phyloP scores from a whole-genome alignment of 345 rosid genomes.

The Cochlearia excelsa region DNA sequence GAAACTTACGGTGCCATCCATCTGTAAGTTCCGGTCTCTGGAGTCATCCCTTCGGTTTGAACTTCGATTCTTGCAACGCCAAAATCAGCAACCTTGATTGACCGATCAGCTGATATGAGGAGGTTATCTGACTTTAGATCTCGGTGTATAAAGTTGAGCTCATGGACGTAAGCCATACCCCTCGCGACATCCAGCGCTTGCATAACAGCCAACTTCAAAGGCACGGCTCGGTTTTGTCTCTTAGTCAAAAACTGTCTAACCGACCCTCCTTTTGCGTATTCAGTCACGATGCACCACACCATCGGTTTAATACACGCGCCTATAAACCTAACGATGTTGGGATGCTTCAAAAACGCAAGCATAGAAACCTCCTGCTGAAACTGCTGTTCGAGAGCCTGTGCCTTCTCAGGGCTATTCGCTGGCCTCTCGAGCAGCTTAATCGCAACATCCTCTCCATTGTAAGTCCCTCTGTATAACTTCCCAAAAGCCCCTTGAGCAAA shows the following conservation, averaged over 20 bases:
- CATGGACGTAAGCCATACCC: conserved; percentile 52
- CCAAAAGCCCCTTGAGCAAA: conserved; percentile 63
- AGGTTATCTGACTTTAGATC: conserved; percentile 52
- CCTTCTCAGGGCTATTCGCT: conserved; percentile 26
- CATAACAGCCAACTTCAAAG: conserved; percentile 40
- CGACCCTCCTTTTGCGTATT: conserved; percentile 41
- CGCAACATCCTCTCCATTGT: conserved; percentile 41
- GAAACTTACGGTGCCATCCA: conserved; percentile 55
- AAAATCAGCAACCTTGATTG: conserved; percentile 52
- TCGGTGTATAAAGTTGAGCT: conserved; percentile 43
- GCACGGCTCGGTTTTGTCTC: conserved; percentile 41
- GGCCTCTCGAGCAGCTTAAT: conserved; percentile 39
- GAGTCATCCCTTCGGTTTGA: conserved; percentile 40
- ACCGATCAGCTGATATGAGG: conserved; percentile 41
- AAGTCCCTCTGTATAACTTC: conserved; percentile 42
- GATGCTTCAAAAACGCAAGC: conserved; percentile 35
- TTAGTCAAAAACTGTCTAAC: conserved; percentile 36
- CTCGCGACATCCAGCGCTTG: conserved; percentile 50
- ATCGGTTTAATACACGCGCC: conserved; percentile 38
- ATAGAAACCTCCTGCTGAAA: conserved; percentile 40
- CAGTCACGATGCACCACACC: conserved; percentile 44
- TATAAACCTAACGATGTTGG: conserved; percentile 34
- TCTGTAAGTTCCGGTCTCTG: conserved; percentile 49
- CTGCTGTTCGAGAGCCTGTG: conserved; percentile 38
- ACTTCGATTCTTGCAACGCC: conserved; percentile 42